Conservation (phyloP, 202 grass and related monocot species). For the Digitaria exilis region DNA sequence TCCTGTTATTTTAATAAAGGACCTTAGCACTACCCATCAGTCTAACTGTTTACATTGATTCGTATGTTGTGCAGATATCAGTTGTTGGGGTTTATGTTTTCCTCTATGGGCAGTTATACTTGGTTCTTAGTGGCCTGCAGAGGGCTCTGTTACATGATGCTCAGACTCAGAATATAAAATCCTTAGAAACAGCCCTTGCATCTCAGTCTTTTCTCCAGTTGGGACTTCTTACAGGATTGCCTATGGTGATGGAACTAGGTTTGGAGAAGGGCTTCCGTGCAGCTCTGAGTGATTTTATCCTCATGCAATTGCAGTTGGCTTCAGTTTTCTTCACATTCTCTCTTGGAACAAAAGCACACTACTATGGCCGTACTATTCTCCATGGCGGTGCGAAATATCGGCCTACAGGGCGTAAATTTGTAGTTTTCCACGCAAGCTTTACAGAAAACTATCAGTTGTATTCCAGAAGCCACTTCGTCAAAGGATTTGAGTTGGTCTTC, state of each 20-base stretch:
- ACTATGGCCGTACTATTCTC: slow-evolving; percentile 90
- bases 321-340: slow-evolving; percentile 98
- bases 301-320: slow-evolving; percentile 93
- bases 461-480: slow-evolving; percentile 91
- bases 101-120: slow-evolving; percentile 90
- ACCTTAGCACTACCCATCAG: slow-evolving; percentile 1
- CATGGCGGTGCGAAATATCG: slow-evolving; percentile 90
- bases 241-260: slow-evolving; percentile 95
- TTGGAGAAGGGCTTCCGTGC: slow-evolving; percentile 83
- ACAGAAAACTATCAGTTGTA: slow-evolving; percentile 93
- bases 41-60: slow-evolving; percentile 38
- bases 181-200: slow-evolving; percentile 94
- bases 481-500: slow-evolving; percentile 88
- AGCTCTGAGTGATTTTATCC: slow-evolving; percentile 88
- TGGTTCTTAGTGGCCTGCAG: slow-evolving; percentile 91
- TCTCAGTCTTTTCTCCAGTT: slow-evolving; percentile 98
- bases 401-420: slow-evolving; percentile 91
- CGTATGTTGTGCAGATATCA: slow-evolving; percentile 75
- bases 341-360: slow-evolving; percentile 93
- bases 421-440: slow-evolving; percentile 88
- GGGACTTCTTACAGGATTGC: slow-evolving; percentile 89
- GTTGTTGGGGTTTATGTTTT: slow-evolving; percentile 87
- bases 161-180: slow-evolving; percentile 75
- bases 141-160: slow-evolving; percentile 69
- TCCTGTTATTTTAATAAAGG: slow-evolving; percentile 1